phyloP scores from a whole-genome alignment of 306 rosid genomes.

The Gynostemma pentaphyllum region DNA sequence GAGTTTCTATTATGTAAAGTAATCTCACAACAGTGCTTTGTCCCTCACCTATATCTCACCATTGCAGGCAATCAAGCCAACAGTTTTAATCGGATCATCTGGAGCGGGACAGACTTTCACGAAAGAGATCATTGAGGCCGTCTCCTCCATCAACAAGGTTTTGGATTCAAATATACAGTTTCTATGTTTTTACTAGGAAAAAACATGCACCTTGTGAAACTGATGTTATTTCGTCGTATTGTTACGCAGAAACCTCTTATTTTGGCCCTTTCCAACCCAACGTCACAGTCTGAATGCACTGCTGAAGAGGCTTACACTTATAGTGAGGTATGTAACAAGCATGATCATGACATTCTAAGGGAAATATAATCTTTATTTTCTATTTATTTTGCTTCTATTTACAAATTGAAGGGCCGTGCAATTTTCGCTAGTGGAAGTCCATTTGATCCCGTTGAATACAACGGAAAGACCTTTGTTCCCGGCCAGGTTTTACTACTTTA shows the following conservation, averaged over 20 bases:
- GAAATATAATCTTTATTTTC: neutral
- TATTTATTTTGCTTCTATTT: slow-evolving; percentile 5
- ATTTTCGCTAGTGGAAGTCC: slow-evolving; percentile 94
- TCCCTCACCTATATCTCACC: neutral
- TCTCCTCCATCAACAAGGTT: slow-evolving; percentile 57
- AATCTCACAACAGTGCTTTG: neutral
- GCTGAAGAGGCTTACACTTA: slow-evolving; percentile 86
- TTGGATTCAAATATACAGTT: too few species aligned
- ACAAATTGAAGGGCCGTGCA: slow-evolving; percentile 53
- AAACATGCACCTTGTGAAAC: neutral
- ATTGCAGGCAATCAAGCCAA: slow-evolving; percentile 65
- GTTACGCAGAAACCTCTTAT: slow-evolving; percentile 70
- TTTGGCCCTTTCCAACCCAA: slow-evolving; percentile 87
- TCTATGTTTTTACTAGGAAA: too few species aligned
- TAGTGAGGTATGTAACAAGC: slow-evolving; percentile 45
- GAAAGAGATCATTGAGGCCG: slow-evolving; percentile 72
- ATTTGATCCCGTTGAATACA: slow-evolving; percentile 66
- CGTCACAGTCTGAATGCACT: slow-evolving; percentile 89
- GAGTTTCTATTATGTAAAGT: slow-evolving; percentile 4
- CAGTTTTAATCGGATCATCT: slow-evolving; percentile 79
- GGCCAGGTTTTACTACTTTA: slow-evolving; percentile 51
- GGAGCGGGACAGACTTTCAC: slow-evolving; percentile 79
- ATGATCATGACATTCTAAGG: neutral
- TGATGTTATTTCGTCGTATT: neutral
- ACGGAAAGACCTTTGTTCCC: slow-evolving; percentile 52